These are phyloP conservation scores for Leccinum subfulvum DNA, from an alignment of 1,284 basidiomycete genomes.

Conservation along the genomic window DNA sequence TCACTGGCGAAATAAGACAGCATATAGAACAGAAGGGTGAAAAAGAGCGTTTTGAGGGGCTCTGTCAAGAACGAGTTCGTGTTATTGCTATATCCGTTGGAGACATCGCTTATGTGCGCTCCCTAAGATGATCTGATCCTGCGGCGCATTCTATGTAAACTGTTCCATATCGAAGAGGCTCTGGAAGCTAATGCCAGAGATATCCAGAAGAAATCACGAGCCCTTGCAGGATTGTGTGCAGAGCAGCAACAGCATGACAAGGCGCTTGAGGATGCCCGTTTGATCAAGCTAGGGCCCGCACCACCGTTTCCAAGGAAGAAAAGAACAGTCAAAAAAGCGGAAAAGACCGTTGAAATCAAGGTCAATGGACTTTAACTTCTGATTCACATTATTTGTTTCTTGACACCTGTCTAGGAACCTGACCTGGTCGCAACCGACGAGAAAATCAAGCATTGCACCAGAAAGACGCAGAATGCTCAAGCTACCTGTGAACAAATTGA, in stretches of 20 bases:
- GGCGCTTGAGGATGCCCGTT: conserved; percentile 72
- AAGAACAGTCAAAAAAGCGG: conserved; percentile 74
- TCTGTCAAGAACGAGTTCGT: conserved; percentile 71
- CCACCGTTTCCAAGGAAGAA: conserved; percentile 72
- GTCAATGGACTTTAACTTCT: conserved; percentile 39
- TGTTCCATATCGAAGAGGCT: conserved; percentile 86
- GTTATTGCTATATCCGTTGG: not conserved
- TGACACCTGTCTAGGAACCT: conserved; percentile 59
- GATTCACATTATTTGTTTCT: not conserved
- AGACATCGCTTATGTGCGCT: conserved; percentile 5
- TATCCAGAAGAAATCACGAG: conserved; percentile 72
- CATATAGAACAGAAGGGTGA: conserved; percentile 97
- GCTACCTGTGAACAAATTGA: conserved; percentile 64
- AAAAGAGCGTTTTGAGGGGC: conserved; percentile 82
- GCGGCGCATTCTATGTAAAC: conserved; percentile 82
- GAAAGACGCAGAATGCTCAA: conserved; percentile 73
- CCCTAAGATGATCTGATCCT: conserved; percentile 77
- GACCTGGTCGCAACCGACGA: conserved; percentile 80
- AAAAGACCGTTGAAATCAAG: conserved; percentile 82
- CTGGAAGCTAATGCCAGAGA: conserved; percentile 70
- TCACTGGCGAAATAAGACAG: conserved; percentile 93
- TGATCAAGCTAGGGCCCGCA: conserved; percentile 78
- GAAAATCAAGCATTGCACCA: conserved; percentile 82
- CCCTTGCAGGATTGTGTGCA: conserved; percentile 63
- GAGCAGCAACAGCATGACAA: conserved; percentile 72